A percentile compares a stretch with the other conserved stretches of the same genome.
Evolutionary conservation across 345 rosid species (phyloP).

Genomic region (Acer yangbiense): DNA sequence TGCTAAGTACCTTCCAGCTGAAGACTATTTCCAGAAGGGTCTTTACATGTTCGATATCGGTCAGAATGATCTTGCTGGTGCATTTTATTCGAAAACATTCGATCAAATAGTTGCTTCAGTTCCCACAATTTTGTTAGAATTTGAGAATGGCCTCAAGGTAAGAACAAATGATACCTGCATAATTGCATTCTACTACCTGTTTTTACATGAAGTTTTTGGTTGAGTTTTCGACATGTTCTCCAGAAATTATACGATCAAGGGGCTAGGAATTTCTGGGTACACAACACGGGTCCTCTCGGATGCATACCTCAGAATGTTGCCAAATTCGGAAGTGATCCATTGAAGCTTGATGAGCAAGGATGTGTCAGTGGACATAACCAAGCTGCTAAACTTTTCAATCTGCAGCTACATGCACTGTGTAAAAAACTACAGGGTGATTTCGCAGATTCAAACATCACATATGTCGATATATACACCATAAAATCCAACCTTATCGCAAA

Average conservation of each 20-base stretch:
- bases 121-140: conserved; percentile 66
- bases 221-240: conserved; percentile 7
- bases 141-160: conserved; percentile 78
- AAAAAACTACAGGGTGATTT: conserved; percentile 66
- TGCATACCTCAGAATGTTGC: conserved; percentile 90
- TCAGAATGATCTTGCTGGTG: conserved; percentile 96
- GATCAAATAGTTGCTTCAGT: conserved; percentile 82
- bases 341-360: conserved; percentile 84
- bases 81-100: conserved; percentile 82
- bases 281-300: conserved; percentile 95
- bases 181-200: neutral
- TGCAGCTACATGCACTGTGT: conserved; percentile 82
- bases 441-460: conserved; percentile 66
- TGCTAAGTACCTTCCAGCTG: conserved; percentile 61
- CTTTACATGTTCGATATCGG: conserved; percentile 93
- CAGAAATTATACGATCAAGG: conserved; percentile 84
- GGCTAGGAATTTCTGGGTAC: conserved; percentile 89
- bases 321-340: conserved; percentile 76
- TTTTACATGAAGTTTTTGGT: neutral
- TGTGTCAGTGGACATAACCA: conserved; percentile 80
- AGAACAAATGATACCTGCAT: neutral
- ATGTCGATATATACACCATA: conserved; percentile 76
- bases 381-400: conserved; percentile 83
- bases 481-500: conserved; percentile 72
- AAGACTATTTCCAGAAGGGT: conserved; percentile 65